phyloP scores from a whole-genome alignment of 441 rosid species.

The Adansonia gregorii region DNA sequence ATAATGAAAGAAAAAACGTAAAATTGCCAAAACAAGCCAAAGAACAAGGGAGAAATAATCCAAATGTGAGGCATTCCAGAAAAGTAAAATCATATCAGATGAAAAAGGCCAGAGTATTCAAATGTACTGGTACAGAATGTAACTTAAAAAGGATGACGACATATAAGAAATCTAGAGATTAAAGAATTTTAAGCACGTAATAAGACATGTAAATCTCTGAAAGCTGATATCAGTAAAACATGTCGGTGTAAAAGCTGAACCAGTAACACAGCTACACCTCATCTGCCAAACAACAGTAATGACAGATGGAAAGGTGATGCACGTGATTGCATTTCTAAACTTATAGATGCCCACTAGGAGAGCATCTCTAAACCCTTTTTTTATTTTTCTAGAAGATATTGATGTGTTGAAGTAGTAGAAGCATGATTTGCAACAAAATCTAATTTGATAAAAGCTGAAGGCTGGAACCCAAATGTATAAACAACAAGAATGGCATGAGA shows the following conservation, averaged over 20 bases:
- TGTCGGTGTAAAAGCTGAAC: not conserved
- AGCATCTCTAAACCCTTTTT: not conserved
- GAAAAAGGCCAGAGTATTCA: conserved; percentile 14
- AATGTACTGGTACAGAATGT: not conserved
- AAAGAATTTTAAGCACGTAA: not conserved
- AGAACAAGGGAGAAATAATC: not conserved
- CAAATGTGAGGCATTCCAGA: not conserved
- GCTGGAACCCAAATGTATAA: too few species aligned
- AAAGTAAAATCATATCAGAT: not conserved
- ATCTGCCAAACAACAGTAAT: not conserved
- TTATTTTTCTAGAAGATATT: not conserved
- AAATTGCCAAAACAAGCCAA: not conserved
- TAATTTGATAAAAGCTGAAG: too few species aligned
- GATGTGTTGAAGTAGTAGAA: not conserved
- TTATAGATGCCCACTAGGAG: not conserved
- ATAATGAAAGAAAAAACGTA: not conserved
- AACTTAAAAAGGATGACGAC: conserved; percentile 5
- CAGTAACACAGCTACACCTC: not conserved
- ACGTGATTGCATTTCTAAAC: conserved; percentile 1
- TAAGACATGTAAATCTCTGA: not conserved
- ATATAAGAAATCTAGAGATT: not conserved
- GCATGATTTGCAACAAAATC: not conserved
- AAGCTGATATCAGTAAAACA: conserved; percentile 5
- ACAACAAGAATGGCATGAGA: conserved; percentile 20
- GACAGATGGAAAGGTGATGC: conserved; percentile 9